A percentile compares a stretch with the other conserved stretches of the same genome.
Conservation (phyloP, 1,139 yeast genomes). For the Yamadazyma jaroonii region DNA sequence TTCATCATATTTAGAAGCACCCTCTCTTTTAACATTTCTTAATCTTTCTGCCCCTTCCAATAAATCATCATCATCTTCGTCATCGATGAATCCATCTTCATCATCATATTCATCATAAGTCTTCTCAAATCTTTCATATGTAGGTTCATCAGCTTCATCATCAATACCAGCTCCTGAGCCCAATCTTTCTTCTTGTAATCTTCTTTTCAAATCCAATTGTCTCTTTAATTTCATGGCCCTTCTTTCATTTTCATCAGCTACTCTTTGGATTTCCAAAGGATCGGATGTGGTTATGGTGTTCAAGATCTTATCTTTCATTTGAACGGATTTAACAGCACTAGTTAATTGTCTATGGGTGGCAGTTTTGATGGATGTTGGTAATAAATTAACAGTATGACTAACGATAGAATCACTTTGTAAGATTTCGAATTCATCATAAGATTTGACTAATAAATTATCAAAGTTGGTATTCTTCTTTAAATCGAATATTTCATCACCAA, state of each 20-base stretch:
- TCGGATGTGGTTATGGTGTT: slow-evolving; percentile 76
- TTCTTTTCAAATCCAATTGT: slow-evolving; percentile 56
- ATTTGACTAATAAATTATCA: slow-evolving; percentile 70
- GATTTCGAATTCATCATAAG: slow-evolving; percentile 70
- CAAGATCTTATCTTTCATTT: slow-evolving; percentile 55
- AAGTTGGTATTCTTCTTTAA: slow-evolving; percentile 62
- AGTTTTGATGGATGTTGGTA: slow-evolving; percentile 86
- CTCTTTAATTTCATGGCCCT: slow-evolving; percentile 68
- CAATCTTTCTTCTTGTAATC: slow-evolving; percentile 43
- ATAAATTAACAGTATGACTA: slow-evolving; percentile 62
- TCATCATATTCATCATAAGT: slow-evolving; percentile 45
- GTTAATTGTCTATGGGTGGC: slow-evolving; percentile 79
- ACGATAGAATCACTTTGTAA: slow-evolving; percentile 55
- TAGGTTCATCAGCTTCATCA: slow-evolving; percentile 25
- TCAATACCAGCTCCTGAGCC: slow-evolving; percentile 28
- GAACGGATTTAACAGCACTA: slow-evolving; percentile 68
- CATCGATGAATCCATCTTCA: slow-evolving; percentile 44
- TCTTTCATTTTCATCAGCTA: slow-evolving; percentile 76
- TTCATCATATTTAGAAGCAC: slow-evolving; percentile 47
- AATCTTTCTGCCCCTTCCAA: slow-evolving; percentile 66
- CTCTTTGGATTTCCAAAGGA: slow-evolving; percentile 81
- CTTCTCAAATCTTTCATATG: slow-evolving; percentile 41
- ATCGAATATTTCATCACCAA: slow-evolving; percentile 88
- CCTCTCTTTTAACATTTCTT: slow-evolving; percentile 56
- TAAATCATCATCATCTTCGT: slow-evolving; percentile 53